A percentile compares a stretch with the other conserved stretches of the same genome.
Evolutionary conservation across 352 stramenopile genomes (phyloP).

Genomic region (Phytophthora sansomeana): DNA sequence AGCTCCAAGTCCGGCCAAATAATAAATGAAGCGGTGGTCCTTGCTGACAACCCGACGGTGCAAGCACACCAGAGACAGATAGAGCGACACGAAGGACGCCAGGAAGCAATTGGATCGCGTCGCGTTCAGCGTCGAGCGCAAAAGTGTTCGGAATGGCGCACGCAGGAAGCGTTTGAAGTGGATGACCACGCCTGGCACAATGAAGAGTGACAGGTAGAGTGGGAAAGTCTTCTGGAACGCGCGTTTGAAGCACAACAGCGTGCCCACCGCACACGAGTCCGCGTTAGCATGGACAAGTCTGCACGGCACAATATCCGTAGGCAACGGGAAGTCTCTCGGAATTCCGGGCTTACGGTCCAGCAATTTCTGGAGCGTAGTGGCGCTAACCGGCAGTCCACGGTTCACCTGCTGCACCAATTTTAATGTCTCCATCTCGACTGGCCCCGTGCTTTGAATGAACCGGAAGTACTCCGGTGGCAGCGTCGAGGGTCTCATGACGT

Average conservation of each 20-base stretch:
- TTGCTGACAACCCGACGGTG: conserved; percentile 60
- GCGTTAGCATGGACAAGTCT: conserved; percentile 66
- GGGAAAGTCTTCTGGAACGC: conserved; percentile 77
- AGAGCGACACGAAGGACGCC: conserved; percentile 75
- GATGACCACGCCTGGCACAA: conserved; percentile 83
- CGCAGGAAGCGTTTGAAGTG: conserved; percentile 83
- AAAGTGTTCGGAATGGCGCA: conserved; percentile 59
- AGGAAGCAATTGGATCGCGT: conserved; percentile 84
- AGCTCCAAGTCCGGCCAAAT: conserved; percentile 68
- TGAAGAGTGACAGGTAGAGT: conserved; percentile 88
- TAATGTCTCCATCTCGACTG: conserved; percentile 69
- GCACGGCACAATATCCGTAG: conserved; percentile 59
- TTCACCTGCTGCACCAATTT: conserved; percentile 73
- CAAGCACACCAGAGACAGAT: conserved; percentile 71
- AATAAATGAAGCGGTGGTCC: conserved; percentile 84
- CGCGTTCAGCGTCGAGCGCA: conserved; percentile 65
- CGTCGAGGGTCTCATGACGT: conserved; percentile 78
- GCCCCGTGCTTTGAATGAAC: conserved; percentile 83
- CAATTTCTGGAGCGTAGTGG: conserved; percentile 48
- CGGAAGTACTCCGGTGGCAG: conserved; percentile 82
- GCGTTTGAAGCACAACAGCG: conserved; percentile 60
- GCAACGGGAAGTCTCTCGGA: conserved; percentile 32
- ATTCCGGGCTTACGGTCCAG: conserved; percentile 55
- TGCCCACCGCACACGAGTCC: conserved; percentile 55
- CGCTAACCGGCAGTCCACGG: conserved; percentile 52